Evolutionary conservation across 23 red algal species (phyloP).

Genomic region (Gracilaria gracilis): DNA sequence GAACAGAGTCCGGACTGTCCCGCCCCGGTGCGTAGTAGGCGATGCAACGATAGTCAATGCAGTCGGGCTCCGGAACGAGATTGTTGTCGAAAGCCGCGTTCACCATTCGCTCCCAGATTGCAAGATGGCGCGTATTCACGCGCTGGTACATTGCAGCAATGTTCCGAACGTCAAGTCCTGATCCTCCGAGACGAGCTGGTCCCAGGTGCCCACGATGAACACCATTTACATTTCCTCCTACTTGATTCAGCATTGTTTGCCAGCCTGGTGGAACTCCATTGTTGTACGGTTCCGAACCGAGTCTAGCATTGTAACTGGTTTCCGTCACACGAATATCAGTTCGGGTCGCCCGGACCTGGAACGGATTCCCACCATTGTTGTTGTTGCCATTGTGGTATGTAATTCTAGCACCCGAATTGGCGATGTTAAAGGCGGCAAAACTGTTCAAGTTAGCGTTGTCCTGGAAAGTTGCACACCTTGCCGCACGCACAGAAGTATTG

Average conservation of each 20-base stretch:
- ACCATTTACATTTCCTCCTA: constrained; percentile 1
- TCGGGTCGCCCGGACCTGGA: background rate
- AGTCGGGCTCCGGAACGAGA: background rate
- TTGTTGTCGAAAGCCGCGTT: constrained; percentile 9
- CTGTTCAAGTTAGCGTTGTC: background rate
- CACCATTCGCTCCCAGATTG: constrained; percentile 12
- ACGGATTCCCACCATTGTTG: background rate
- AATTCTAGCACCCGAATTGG: background rate
- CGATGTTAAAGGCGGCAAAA: background rate
- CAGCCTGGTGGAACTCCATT: background rate
- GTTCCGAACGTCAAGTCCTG: background rate
- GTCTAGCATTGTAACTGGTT: constrained; percentile 1
- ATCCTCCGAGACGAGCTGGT: background rate
- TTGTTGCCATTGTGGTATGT: background rate
- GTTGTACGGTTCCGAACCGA: background rate
- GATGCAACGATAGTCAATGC: constrained; percentile 16
- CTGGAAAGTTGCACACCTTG: background rate
- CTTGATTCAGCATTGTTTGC: background rate
- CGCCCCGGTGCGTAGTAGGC: background rate
- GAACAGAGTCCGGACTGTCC: background rate
- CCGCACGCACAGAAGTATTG: background rate
- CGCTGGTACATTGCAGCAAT: constrained; percentile 6
- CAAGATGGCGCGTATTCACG: background rate
- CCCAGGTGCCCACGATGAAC: constrained; percentile 5
- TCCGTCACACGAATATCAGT: background rate